Evolutionary conservation across 192 early-diverging fungal species (phyloP), one percentile per base, ranked within the genome.

Genomic region (Podila clonocystis): DNA sequence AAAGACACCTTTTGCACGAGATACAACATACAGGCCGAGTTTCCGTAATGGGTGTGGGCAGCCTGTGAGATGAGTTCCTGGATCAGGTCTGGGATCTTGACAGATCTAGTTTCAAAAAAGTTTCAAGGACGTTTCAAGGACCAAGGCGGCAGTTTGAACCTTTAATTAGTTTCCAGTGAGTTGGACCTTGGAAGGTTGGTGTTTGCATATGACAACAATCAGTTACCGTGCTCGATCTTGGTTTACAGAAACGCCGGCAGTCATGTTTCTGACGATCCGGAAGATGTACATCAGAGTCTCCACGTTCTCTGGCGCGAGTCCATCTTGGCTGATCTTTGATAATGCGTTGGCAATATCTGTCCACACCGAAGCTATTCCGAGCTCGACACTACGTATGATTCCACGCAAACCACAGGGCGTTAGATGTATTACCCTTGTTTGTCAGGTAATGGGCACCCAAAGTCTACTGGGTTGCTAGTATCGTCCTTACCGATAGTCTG

Each of bases 41-140:
- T 80, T 26, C 77, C 77, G 36, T 80, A 80, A 50, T 80, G 77
- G n/a, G 71, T 80, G 24, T 80, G 77, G 0, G 70, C 77, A 17
- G 77, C 71, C 38, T 73, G 70, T 7, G 77, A 80, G 33, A 80
- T 28, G 15, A 80, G 55, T 26, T 73, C 70, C 38, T 73, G 71
- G 24, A 80, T 69, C 30, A 58, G 26, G 9, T 58, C 17, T n/a
- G 71, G 60, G 24, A 72, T 9, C 1, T 17, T 63, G 3, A 55
- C 57, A 28, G 36, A 9, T 31, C 76, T 79, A 68, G 29, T 34
- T 31, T 31, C 28, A 6, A 31, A 9, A 5, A 29, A 29, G 13
- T 59, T 26, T 36, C 9, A 45, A 29, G 31, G 38, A 26, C 26
- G 13, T 59, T 26, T 36, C 9, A 45, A 29, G 31, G 38, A 26